phyloP scores from a whole-genome alignment of 208 protist species.

The Leishmania tarentolae region DNA sequence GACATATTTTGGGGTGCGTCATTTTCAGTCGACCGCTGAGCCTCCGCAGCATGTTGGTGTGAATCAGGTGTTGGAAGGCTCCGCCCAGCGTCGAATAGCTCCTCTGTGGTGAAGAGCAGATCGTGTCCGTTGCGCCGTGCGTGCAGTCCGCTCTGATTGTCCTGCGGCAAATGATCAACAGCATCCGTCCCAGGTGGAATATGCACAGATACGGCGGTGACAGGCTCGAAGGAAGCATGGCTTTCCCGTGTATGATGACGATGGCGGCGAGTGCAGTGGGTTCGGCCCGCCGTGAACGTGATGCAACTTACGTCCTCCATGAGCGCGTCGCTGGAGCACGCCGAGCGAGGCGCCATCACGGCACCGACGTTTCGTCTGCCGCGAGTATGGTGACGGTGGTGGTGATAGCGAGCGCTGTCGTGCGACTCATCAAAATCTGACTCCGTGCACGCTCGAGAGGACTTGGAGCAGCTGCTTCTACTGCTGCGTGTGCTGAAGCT shows the following conservation, averaged over 20 bases:
- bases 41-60: background rate
- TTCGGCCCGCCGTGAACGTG: background rate
- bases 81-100: background rate
- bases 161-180: background rate
- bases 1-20: background rate
- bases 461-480: background rate
- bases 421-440: constrained; percentile 12
- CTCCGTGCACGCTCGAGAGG: background rate
- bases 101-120: constrained; percentile 16
- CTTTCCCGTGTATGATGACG: background rate
- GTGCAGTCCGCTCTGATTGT: background rate
- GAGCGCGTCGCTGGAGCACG: background rate
- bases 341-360: background rate
- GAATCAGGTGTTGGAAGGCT: background rate
- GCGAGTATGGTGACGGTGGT: background rate
- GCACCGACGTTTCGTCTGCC: background rate
- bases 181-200: constrained; percentile 8
- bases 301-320: background rate
- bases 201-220: constrained; percentile 17
- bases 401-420: background rate
- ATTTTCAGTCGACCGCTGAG: background rate
- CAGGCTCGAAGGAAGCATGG: background rate
- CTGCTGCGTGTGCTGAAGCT: background rate
- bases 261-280: too few species aligned
- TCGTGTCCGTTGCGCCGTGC: constrained; percentile 10